A percentile compares a stretch with the other conserved stretches of the same genome.
These are phyloP conservation scores for Schwanniomyces etchellsii DNA, from an alignment of 1,139 yeast species.

Conservation along the genomic window DNA sequence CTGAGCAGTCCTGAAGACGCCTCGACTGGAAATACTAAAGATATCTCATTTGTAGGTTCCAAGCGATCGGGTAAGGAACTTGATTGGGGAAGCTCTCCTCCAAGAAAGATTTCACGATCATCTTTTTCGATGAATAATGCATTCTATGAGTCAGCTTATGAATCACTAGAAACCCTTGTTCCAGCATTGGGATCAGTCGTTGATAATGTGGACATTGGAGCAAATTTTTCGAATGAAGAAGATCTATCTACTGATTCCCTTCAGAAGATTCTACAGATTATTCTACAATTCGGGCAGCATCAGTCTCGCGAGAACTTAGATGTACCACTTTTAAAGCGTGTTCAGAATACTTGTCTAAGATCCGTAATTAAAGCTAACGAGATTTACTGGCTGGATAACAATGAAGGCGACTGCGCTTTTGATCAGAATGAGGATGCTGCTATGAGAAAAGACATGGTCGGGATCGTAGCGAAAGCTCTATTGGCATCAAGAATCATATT, in stretches of 20 bases:
- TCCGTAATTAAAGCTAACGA: too few relatives aligned
- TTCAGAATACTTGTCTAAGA: background rate
- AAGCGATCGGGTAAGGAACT: background rate
- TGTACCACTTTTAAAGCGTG: background rate
- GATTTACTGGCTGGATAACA: too few relatives aligned
- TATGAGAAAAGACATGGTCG: too few relatives aligned
- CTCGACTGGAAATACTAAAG: background rate
- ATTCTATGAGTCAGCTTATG: background rate
- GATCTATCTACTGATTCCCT: background rate
- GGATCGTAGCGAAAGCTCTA: conserved; percentile 22
- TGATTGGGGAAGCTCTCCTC: background rate
- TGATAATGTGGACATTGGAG: background rate
- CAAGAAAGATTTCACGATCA: too few relatives aligned
- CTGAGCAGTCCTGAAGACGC: background rate
- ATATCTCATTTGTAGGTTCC: background rate
- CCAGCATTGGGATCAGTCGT: background rate
- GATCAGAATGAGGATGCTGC: too few relatives aligned
- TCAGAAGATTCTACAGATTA: background rate
- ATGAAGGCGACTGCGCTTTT: too few relatives aligned
- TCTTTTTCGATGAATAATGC: too few relatives aligned
- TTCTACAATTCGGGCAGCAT: background rate
- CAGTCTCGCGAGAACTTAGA: background rate
- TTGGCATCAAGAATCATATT: conserved; percentile 37
- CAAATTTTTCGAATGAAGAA: background rate
- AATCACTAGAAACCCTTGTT: background rate